Base-by-base conservation (phyloP, 2,329 filamentous ascomycete species). In the Chrysosporium queenslandicum region DNA sequence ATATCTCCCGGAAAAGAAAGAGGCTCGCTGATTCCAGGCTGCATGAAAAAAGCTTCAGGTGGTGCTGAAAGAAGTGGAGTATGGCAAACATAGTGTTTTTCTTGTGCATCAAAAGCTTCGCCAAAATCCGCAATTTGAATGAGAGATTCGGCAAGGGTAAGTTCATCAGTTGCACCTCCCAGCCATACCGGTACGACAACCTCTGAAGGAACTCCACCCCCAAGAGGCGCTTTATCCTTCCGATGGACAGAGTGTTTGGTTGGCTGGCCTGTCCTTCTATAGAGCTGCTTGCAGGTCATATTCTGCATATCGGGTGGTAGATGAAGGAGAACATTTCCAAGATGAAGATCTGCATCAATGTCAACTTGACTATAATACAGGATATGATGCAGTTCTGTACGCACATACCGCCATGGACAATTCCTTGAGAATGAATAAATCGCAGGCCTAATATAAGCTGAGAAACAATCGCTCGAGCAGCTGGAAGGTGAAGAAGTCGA, bases 391-490 rank as follows among this genome's bases (percentile, higher is more conserved):
- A n/a, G 29, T 2, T 9, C 2, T 29, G 27, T 29, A 29, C 9
- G 27, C 12, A 60, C 58, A 45, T 59, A 60, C 58, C 59, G 11
- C 61, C 58, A 58, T 66, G 60, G 27, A 63, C 60, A 45, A 61
- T 58, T 1, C 58, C 62, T 56, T 60, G 50, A 25, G 58, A 56
- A 56, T 65, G 62, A 2, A 63, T 55, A 55, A 36, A 37, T 36
- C 41, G 42, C 20, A 62, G 25, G 21, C 41, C 60, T 9, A 55
- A 53, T 20, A 54, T 52, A 34, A 63, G 60, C 43, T 62, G 58
- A 14, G 57, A 55, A 3, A 57, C 53, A n/a, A 64, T 39, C 9
- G 55, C 56, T 18, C 61, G 55, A 27, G 59, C 59, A 2, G 56
- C 57, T 46, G 25, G 27, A 23, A 56, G 52, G 23, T 46, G 50